Evolutionary conservation across 2,329 filamentous ascomycete genomes (phyloP).

Genomic region (Fusarium haematococcum): DNA sequence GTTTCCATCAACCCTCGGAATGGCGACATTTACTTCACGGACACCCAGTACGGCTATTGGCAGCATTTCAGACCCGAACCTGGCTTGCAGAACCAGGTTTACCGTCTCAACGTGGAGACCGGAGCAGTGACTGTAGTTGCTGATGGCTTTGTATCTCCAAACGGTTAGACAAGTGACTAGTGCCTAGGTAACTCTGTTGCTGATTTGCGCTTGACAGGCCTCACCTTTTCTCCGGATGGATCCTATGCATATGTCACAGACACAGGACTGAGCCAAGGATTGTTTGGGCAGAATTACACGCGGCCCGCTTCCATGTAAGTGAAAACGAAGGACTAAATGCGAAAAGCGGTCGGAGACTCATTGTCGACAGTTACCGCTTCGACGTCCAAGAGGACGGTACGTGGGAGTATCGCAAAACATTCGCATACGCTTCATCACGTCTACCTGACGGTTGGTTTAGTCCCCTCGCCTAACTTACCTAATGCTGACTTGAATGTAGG

Average conservation of each 20-base stretch:
- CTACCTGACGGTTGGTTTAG: slow-evolving; percentile 66
- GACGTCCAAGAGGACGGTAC: slow-evolving; percentile 60
- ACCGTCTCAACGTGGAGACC: slow-evolving; percentile 63
- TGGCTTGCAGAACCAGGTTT: slow-evolving; percentile 68
- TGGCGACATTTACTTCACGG: slow-evolving; percentile 74
- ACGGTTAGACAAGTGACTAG: slow-evolving; percentile 51
- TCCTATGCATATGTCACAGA: slow-evolving; percentile 67
- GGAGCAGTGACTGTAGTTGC: slow-evolving; percentile 66
- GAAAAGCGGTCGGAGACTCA: no score
- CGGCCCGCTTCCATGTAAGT: slow-evolving; percentile 60
- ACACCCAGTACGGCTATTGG: slow-evolving; percentile 69
- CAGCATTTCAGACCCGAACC: slow-evolving; percentile 68
- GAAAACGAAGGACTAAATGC: no score
- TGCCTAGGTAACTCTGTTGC: rapidly evolving
- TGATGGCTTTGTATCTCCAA: slow-evolving; percentile 67
- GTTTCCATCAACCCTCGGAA: slow-evolving; percentile 64
- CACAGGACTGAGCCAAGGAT: slow-evolving; percentile 59
- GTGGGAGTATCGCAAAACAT: slow-evolving; percentile 61
- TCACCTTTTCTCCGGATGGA: slow-evolving; percentile 68
- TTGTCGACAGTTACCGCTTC: slow-evolving; percentile 56
- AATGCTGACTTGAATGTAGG: slow-evolving; percentile 46
- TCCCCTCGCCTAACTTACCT: no score
- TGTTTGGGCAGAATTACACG: slow-evolving; percentile 56
- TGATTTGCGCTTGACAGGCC: slow-evolving; percentile 48
- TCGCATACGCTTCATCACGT: slow-evolving; percentile 66